These are phyloP conservation scores for Alternaria postmessia DNA, from an alignment of 2,329 filamentous ascomycete species.

Conservation along the genomic window DNA sequence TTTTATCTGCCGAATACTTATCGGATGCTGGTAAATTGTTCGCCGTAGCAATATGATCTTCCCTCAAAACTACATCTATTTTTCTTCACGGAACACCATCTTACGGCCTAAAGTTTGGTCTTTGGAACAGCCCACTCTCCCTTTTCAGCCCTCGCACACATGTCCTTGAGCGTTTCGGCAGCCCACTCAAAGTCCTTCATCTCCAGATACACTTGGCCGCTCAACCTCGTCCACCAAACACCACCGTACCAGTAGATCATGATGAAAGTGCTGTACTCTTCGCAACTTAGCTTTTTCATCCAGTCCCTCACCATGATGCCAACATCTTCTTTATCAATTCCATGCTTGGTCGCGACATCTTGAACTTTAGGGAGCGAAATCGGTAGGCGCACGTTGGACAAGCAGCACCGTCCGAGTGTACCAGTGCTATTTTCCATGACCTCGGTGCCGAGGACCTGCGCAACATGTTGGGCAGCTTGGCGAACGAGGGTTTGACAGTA, in stretches of 20 bases:
- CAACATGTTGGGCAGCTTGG: conserved; percentile 68
- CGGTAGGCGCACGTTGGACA: conserved; percentile 79
- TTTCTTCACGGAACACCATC: background rate
- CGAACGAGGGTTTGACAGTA: conserved; percentile 72
- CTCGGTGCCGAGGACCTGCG: conserved; percentile 71
- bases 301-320: conserved; percentile 49
- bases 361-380: conserved; percentile 56
- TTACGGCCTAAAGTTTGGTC: conserved; percentile 15
- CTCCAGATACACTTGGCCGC: conserved; percentile 86
- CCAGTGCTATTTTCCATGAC: conserved; percentile 72
- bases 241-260: conserved; percentile 68
- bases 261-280: conserved; percentile 76
- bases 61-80: background rate
- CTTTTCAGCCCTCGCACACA: conserved; percentile 62
- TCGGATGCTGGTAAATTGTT: background rate
- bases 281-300: conserved; percentile 53
- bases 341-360: conserved; percentile 23
- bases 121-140: conserved; percentile 49
- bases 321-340: conserved; percentile 29
- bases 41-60: background rate
- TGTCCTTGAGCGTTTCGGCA: conserved; percentile 64
- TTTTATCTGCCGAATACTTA: background rate
- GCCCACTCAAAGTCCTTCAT: conserved; percentile 78
- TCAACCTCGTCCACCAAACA: conserved; percentile 75
- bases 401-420: conserved; percentile 70